Conservation (phyloP, 176 grass and related monocot species). For the Urochloa ruziziensis region DNA sequence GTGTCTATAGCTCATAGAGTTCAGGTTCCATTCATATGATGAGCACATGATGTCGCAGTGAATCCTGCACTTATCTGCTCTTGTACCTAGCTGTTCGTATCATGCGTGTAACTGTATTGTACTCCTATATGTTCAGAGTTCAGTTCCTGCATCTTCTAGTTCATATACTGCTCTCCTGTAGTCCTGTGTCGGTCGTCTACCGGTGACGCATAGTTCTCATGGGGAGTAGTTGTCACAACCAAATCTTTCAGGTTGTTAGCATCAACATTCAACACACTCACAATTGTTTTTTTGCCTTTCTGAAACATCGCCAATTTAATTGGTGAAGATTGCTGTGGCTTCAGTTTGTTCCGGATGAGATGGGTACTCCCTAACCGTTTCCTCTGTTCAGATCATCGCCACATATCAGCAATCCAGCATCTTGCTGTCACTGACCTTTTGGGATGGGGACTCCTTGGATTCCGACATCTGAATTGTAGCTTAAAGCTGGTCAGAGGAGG, state of each 20-base stretch:
- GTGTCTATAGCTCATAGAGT: not conserved
- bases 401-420: not conserved
- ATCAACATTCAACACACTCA: not conserved
- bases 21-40: slow-evolving; percentile 1
- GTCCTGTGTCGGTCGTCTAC: slow-evolving; percentile 29
- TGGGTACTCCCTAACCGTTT: slow-evolving; percentile 31
- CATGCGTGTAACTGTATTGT: not conserved
- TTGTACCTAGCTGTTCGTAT: not conserved
- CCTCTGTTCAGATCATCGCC: slow-evolving; percentile 26
- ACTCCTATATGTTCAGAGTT: not conserved
- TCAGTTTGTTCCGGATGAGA: slow-evolving; percentile 25
- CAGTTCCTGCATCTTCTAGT: not conserved
- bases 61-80: not conserved
- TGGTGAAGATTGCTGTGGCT: not conserved
- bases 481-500: not conserved
- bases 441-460: slow-evolving; percentile 22
- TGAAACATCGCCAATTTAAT: not conserved
- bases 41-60: not conserved
- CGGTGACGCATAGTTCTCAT: not conserved
- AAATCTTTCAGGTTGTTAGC: slow-evolving; percentile 35
- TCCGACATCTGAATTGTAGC: not conserved
- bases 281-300: not conserved
- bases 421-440: not conserved
- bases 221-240: not conserved
- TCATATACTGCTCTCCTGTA: not conserved